Evolutionary conservation across 1,139 yeast genomes (phyloP).

Genomic region (Eremothecium gossypii): DNA sequence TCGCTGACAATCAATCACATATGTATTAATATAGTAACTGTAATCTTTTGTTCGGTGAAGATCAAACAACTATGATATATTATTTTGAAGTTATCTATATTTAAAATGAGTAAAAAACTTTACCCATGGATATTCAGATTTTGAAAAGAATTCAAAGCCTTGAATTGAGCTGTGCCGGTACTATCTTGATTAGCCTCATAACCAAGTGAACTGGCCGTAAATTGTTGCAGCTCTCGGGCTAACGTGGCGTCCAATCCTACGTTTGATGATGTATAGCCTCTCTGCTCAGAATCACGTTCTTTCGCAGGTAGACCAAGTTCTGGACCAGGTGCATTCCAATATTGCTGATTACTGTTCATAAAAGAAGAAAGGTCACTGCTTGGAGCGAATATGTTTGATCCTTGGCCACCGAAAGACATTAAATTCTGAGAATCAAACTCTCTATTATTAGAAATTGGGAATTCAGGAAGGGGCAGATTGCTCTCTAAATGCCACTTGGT

Average conservation of each 20-base stretch:
- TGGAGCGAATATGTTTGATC: conserved; percentile 20
- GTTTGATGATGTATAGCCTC: too few relatives aligned
- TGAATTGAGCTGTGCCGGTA: background rate
- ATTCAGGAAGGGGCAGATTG: conserved; percentile 17
- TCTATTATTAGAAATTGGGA: conserved; percentile 12
- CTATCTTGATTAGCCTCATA: conserved; percentile 6
- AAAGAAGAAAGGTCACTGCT: conserved; percentile 29
- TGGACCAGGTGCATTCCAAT: conserved; percentile 13
- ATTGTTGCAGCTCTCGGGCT: conserved; percentile 8
- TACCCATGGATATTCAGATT: conserved; percentile 4
- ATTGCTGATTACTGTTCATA: conserved; percentile 18
- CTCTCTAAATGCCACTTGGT: conserved; percentile 12
- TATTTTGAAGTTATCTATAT: too few relatives aligned
- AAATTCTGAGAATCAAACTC: conserved; percentile 44
- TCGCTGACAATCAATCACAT: too few relatives aligned
- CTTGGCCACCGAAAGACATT: conserved; percentile 35
- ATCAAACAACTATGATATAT: too few relatives aligned
- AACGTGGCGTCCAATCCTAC: conserved; percentile 8
- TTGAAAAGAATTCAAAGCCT: conserved; percentile 2
- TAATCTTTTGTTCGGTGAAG: too few relatives aligned
- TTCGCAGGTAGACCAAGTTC: background rate
- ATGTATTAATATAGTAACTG: too few relatives aligned
- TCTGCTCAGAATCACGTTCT: background rate
- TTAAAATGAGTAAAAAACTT: background rate
- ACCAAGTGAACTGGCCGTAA: conserved; percentile 6